phyloP scores from a whole-genome alignment of 345 rosid genomes.

The Arabis alpina region DNA sequence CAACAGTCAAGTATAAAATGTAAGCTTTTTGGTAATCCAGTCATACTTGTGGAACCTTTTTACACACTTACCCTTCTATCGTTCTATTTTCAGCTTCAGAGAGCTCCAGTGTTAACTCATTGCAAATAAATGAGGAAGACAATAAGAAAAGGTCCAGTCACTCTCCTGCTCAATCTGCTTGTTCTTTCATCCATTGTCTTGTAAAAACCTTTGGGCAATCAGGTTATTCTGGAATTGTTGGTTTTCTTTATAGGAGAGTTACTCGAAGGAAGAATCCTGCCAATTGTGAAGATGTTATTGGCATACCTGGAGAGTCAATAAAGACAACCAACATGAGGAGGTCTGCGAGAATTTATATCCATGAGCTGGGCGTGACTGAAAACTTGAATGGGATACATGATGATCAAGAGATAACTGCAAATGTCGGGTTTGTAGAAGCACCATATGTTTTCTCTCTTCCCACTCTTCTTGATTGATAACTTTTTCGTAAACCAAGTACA shows the following conservation, averaged over 20 bases:
- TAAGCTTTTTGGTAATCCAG: constrained; percentile 28
- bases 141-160: constrained; percentile 47
- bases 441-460: neutral
- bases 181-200: constrained; percentile 11
- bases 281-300: constrained; percentile 10
- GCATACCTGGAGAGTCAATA: constrained; percentile 20
- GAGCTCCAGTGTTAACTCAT: constrained; percentile 31
- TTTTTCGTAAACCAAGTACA: constrained; percentile 18
- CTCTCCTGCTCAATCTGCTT: constrained; percentile 24
- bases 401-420: constrained; percentile 39
- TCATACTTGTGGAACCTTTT: neutral
- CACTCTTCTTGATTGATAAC: constrained; percentile 18
- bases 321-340: constrained; percentile 29
- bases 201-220: neutral
- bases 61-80: neutral
- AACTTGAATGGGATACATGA: constrained; percentile 28
- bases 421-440: constrained; percentile 48
- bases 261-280: constrained; percentile 4
- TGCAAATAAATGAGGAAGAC: constrained; percentile 44
- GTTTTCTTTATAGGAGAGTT: constrained; percentile 15
- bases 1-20: constrained; percentile 43
- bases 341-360: constrained; percentile 42
- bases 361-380: constrained; percentile 27
- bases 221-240: constrained; percentile 6
- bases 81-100: constrained; percentile 44